phyloP scores from a whole-genome alignment of 805 yeast species.

The Helenozyma rhizophorensis region DNA sequence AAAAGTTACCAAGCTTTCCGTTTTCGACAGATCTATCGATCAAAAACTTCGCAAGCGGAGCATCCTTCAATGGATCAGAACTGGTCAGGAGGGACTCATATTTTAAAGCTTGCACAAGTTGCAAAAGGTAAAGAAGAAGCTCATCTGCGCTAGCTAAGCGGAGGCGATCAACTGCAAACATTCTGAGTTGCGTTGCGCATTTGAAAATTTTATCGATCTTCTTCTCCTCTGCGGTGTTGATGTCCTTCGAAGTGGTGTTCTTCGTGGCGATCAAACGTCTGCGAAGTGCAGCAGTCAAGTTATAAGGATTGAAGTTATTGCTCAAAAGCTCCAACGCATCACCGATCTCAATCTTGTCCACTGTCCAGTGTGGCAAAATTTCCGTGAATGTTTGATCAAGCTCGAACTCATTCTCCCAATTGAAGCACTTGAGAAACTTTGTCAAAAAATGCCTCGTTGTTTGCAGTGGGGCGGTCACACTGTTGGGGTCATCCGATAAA shows the following conservation, averaged over 20 bases:
- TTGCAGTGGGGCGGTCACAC: slow-evolving; percentile 39
- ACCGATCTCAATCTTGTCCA: slow-evolving; percentile 73
- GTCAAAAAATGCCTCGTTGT: slow-evolving; percentile 52
- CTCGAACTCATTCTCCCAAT: slow-evolving; percentile 84
- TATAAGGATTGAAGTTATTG: slow-evolving; percentile 58
- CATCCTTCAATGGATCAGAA: slow-evolving; percentile 24
- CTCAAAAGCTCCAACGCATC: slow-evolving; percentile 85
- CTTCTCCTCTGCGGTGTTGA: slow-evolving; percentile 21
- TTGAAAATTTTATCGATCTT: slow-evolving; percentile 28
- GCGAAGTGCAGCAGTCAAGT: slow-evolving; percentile 17
- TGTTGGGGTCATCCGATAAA: slow-evolving; percentile 33
- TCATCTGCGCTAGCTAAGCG: slow-evolving; percentile 77
- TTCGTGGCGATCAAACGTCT: slow-evolving; percentile 12
- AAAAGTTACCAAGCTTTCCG: slow-evolving; percentile 67
- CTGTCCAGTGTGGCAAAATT: slow-evolving; percentile 57
- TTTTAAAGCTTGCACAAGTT: slow-evolving; percentile 85
- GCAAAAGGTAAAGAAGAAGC: slow-evolving; percentile 74
- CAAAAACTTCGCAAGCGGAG: slow-evolving; percentile 72
- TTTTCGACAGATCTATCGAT: slow-evolving; percentile 67
- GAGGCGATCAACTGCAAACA: slow-evolving; percentile 84
- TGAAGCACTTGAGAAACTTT: slow-evolving; percentile 80
- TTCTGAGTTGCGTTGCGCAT: slow-evolving; percentile 59
- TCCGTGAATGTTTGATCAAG: slow-evolving; percentile 69
- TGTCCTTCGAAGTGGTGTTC: slow-evolving; percentile 11
- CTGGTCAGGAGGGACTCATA: slow-evolving; percentile 50